Evolutionary conservation across 2,329 filamentous ascomycete genomes (phyloP).

Genomic region (Neonectria ditissima): DNA sequence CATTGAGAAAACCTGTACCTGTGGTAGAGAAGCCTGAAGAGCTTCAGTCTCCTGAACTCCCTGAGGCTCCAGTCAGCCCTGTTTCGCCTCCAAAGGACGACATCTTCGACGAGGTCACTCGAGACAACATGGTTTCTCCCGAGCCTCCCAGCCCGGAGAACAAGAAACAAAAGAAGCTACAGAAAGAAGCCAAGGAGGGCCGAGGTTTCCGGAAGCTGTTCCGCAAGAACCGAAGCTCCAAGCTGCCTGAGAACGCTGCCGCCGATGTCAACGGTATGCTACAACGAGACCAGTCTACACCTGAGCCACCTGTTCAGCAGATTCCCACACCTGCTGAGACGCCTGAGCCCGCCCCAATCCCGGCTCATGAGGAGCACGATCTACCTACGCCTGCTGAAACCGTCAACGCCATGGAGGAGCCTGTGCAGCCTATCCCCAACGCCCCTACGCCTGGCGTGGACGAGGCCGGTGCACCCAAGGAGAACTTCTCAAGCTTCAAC

Average conservation of each 20-base stretch:
- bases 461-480: conserved; percentile 42
- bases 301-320: conserved; percentile 42
- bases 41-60: conserved; percentile 20
- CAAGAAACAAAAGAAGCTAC: conserved; percentile 62
- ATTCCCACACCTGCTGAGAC: conserved; percentile 42
- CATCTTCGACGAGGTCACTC: conserved; percentile 34
- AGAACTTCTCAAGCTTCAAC: conserved; percentile 72
- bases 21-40: conserved; percentile 19
- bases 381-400: not conserved
- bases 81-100: conserved; percentile 44
- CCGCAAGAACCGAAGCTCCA: conserved; percentile 71
- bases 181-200: conserved; percentile 63
- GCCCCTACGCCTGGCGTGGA: conserved; percentile 34
- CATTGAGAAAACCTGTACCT: conserved; percentile 27
- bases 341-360: conserved; percentile 45
- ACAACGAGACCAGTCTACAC: conserved; percentile 50
- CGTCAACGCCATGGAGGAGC: not conserved
- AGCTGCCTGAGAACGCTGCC: conserved; percentile 65
- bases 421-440: conserved; percentile 14
- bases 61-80: conserved; percentile 30
- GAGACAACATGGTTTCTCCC: conserved; percentile 40
- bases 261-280: conserved; percentile 65
- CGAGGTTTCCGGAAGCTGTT: conserved; percentile 74
- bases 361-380: conserved; percentile 35
- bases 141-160: conserved; percentile 56